These are phyloP conservation scores for Spergularia azorica DNA, from an alignment of 179 eudicot species.

Conservation along the genomic window DNA sequence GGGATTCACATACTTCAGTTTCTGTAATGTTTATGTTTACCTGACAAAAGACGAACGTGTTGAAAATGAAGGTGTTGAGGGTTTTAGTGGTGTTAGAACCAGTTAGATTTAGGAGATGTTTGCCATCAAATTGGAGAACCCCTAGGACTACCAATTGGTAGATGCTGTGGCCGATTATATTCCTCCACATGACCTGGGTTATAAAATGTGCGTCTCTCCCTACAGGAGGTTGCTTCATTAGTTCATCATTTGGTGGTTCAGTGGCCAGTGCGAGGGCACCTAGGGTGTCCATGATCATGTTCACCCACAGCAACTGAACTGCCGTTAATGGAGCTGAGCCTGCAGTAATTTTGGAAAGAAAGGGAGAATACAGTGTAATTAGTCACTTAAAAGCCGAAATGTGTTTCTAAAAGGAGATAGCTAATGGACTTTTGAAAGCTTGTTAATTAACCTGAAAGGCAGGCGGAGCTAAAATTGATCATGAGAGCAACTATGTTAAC, in stretches of 20 bases:
- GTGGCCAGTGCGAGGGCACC: constrained; percentile 92
- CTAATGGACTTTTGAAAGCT: neutral
- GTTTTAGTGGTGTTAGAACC: constrained; percentile 52
- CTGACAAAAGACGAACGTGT: constrained; percentile 92
- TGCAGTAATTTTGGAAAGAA: constrained; percentile 11
- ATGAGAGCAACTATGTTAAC: constrained; percentile 84
- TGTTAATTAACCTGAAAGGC: constrained; percentile 54
- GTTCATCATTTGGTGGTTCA: constrained; percentile 76
- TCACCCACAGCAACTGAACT: constrained; percentile 92
- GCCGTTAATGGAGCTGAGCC: constrained; percentile 89
- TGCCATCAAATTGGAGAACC: constrained; percentile 55
- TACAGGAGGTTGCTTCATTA: constrained; percentile 72
- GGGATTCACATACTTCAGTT: too few species aligned
- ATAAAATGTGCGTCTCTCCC: constrained; percentile 62
- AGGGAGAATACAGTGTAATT: neutral
- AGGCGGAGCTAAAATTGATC: constrained; percentile 77
- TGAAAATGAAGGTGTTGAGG: constrained; percentile 76
- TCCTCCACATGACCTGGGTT: constrained; percentile 79
- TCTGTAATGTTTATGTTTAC: constrained; percentile 31
- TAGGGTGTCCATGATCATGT: constrained; percentile 95
- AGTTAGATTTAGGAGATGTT: constrained; percentile 45
- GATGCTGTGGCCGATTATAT: constrained; percentile 76
- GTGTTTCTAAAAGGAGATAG: neutral
- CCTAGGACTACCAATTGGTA: constrained; percentile 66
- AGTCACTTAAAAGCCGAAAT: neutral